Evolutionary conservation across 331 rosid genomes (phyloP).

Genomic region (Arachis monticola): DNA sequence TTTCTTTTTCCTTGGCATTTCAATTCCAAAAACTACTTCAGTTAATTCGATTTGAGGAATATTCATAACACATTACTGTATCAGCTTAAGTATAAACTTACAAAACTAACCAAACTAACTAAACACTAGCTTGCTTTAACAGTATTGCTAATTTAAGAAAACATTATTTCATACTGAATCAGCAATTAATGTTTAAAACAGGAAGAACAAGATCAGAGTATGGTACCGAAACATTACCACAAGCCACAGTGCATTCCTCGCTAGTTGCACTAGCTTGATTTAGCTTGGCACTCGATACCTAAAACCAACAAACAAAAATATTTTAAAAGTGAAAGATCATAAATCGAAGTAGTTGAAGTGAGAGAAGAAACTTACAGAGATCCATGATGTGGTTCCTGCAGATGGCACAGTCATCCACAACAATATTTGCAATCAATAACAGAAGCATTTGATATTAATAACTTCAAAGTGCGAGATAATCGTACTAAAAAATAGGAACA

Average conservation of each 20-base stretch:
- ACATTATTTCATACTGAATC: too few relatives aligned
- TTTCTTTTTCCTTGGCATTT: too few relatives aligned
- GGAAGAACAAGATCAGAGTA: background rate
- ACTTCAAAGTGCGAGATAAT: background rate
- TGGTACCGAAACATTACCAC: conserved; percentile 63
- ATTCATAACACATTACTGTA: too few relatives aligned
- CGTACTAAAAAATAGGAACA: background rate
- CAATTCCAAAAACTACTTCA: too few relatives aligned
- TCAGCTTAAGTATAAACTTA: too few relatives aligned
- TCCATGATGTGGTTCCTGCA: too few relatives aligned
- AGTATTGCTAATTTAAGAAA: too few relatives aligned
- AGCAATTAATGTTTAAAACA: background rate
- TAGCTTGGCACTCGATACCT: conserved; percentile 98
- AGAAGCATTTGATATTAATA: too few relatives aligned
- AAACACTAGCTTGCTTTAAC: too few relatives aligned
- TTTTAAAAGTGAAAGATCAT: background rate
- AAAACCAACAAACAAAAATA: conserved; percentile 22
- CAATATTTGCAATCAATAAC: conserved; percentile 48
- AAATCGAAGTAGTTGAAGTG: background rate
- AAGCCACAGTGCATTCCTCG: conserved; percentile 96
- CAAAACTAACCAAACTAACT: too few relatives aligned
- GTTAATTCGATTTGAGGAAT: too few relatives aligned
- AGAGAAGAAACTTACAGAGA: conserved; percentile 53
- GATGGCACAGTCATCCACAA: too few relatives aligned
- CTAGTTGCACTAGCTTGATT: conserved; percentile 93